phyloP scores from a whole-genome alignment of 202 grass and related monocot genomes.

The Musa balbisiana region DNA sequence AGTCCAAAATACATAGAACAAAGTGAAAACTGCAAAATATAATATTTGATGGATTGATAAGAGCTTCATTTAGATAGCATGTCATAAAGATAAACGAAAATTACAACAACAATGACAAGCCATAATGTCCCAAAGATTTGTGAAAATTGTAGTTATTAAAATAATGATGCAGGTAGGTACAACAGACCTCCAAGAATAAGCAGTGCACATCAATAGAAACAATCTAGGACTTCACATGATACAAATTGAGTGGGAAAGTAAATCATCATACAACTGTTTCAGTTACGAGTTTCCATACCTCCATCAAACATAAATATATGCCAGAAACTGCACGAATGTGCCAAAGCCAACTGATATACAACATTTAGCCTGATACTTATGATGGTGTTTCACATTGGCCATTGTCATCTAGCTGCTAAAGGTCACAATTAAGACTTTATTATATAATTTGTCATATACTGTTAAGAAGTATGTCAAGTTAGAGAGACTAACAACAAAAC shows the following conservation, averaged over 20 bases:
- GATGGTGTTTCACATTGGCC: too few relatives aligned
- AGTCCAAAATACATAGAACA: not conserved
- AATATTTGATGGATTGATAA: not conserved
- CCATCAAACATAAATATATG: not conserved
- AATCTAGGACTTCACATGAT: not conserved
- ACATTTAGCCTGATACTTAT: too few relatives aligned
- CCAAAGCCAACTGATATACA: too few relatives aligned
- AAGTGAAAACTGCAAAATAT: not conserved
- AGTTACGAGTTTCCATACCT: not conserved
- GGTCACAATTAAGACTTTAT: too few relatives aligned
- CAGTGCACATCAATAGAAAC: not conserved
- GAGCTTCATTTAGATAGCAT: not conserved
- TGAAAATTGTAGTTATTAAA: too few relatives aligned
- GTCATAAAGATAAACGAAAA: not conserved
- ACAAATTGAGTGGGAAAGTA: not conserved
- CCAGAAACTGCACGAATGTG: not conserved
- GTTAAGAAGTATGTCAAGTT: too few relatives aligned
- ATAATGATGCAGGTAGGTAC: too few relatives aligned
- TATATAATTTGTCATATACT: too few relatives aligned
- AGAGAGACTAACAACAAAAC: too few relatives aligned
- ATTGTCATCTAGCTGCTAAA: too few relatives aligned
- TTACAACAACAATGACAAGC: not conserved
- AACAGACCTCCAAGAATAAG: not conserved
- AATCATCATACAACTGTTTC: not conserved
- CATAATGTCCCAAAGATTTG: too few relatives aligned